Evolutionary conservation across 2,329 filamentous ascomycete species (phyloP).

Genomic region (Monilinia laxa): DNA sequence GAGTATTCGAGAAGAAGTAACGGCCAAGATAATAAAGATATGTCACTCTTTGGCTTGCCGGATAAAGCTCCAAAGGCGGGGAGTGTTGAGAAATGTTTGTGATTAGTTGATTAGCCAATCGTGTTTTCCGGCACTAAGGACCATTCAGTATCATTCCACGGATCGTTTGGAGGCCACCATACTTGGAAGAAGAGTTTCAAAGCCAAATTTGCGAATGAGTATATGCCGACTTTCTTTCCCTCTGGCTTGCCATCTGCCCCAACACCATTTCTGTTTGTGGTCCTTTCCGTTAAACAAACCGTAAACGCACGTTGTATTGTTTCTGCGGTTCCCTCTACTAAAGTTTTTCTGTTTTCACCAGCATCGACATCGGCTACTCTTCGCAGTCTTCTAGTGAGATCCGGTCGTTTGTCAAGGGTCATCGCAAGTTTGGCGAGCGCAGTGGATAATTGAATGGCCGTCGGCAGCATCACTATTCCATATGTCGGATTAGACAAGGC

Average conservation of each 20-base stretch:
- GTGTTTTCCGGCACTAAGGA: slow-evolving; percentile 70
- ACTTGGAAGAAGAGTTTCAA: slow-evolving; percentile 84
- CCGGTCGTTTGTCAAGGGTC: slow-evolving; percentile 75
- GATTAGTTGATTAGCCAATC: slow-evolving; percentile 84
- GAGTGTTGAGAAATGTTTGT: slow-evolving; percentile 82
- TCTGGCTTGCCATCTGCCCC: slow-evolving; percentile 63
- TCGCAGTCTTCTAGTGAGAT: slow-evolving; percentile 67
- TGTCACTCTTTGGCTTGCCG: slow-evolving; percentile 82
- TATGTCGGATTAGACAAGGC: slow-evolving; percentile 77
- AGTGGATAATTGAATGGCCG: slow-evolving; percentile 77
- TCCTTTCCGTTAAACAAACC: slow-evolving; percentile 80
- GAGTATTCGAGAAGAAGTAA: slow-evolving; percentile 81
- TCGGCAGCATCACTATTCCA: slow-evolving; percentile 78
- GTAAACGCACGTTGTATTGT: slow-evolving; percentile 89
- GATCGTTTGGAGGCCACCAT: slow-evolving; percentile 36
- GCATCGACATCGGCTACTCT: slow-evolving; percentile 51
- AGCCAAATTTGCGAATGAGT: slow-evolving; percentile 88
- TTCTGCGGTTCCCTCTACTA: slow-evolving; percentile 86
- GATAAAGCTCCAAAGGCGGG: slow-evolving; percentile 77
- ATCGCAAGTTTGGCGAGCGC: slow-evolving; percentile 81
- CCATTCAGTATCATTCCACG: slow-evolving; percentile 22
- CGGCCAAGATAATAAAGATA: slow-evolving; percentile 94
- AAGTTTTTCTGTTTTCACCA: slow-evolving; percentile 69
- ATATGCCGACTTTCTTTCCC: slow-evolving; percentile 84
- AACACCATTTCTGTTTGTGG: slow-evolving; percentile 57